These are phyloP conservation scores for Termitomyces sp. DNA, from an alignment of 768 basidiomycete species.

Conservation along the genomic window DNA sequence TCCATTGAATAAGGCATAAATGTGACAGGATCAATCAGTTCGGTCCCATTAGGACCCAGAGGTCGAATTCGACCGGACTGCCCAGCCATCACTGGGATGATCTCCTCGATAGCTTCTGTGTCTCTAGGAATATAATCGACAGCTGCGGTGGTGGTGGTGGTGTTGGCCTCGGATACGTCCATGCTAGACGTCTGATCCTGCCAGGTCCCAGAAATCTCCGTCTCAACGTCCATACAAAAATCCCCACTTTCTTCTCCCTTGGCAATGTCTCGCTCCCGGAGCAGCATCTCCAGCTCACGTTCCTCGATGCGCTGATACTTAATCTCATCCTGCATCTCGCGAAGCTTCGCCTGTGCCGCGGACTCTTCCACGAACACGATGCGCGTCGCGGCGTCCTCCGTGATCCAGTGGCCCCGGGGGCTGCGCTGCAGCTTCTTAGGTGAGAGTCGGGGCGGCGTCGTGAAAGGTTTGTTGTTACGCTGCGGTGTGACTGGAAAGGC, in stretches of 20 bases:
- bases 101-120: not conserved
- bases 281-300: slow-evolving; percentile 8
- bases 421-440: slow-evolving; percentile 11
- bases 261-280: slow-evolving; percentile 3
- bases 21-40: not conserved
- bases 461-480: not conserved
- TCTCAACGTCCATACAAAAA: slow-evolving; percentile 3
- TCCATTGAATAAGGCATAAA: not conserved
- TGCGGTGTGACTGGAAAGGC: slow-evolving; percentile 2
- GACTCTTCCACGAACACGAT: slow-evolving; percentile 5
- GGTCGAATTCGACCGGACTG: not conserved
- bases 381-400: not conserved
- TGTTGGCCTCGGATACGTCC: not conserved
- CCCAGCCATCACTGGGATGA: not conserved
- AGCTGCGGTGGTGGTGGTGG: not conserved
- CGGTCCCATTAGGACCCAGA: not conserved
- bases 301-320: slow-evolving; percentile 3
- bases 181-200: not conserved
- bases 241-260: not conserved
- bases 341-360: not conserved
- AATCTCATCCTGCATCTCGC: not conserved
- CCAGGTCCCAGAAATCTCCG: slow-evolving; percentile 2
- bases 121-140: not conserved
- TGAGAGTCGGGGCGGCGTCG: slow-evolving; percentile 6
- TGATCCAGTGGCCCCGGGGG: slow-evolving; percentile 7